Conservation (phyloP, 2,329 filamentous ascomycete species). For the Fusarium musae region DNA sequence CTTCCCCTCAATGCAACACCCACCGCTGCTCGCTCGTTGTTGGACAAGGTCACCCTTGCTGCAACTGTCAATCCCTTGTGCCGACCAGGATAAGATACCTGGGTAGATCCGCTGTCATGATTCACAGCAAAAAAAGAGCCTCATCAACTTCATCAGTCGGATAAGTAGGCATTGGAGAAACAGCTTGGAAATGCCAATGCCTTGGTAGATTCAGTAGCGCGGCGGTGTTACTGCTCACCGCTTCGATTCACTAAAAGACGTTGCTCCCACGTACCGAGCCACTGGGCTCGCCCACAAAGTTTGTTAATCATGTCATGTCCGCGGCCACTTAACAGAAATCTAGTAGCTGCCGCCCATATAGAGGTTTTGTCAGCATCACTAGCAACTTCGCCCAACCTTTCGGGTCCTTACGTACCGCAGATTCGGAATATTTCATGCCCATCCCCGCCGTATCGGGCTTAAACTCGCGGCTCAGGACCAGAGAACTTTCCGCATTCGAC, state of each 20-base stretch:
- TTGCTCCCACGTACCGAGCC: slow-evolving; percentile 32
- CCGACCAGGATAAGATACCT: slow-evolving; percentile 22
- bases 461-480: slow-evolving; percentile 16
- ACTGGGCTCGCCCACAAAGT: slow-evolving; percentile 39
- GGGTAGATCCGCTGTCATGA: slow-evolving; percentile 45
- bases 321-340: slow-evolving; percentile 22
- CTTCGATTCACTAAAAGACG: slow-evolving; percentile 1
- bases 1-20: slow-evolving; percentile 13
- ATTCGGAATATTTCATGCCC: slow-evolving; percentile 20
- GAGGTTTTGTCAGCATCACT: slow-evolving; percentile 2
- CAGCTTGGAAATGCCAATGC: neutral
- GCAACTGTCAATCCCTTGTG: slow-evolving; percentile 31
- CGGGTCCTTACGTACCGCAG: slow-evolving; percentile 23
- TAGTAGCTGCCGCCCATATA: slow-evolving; percentile 1
- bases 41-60: slow-evolving; percentile 31
- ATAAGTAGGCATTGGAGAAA: neutral
- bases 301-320: slow-evolving; percentile 9
- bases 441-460: slow-evolving; percentile 21
- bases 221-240: slow-evolving; percentile 16
- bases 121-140: slow-evolving; percentile 32
- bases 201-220: neutral
- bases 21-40: slow-evolving; percentile 13
- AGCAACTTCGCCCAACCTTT: slow-evolving; percentile 20
- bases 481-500: slow-evolving; percentile 1
- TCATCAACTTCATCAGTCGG: slow-evolving; percentile 17